Percentiles rank a stretch among this genome's conserved stretches.
These are phyloP conservation scores for Rutidosis leptorrhynchoides DNA, from an alignment of 129 eudicot genomes.

Conservation along the genomic window DNA sequence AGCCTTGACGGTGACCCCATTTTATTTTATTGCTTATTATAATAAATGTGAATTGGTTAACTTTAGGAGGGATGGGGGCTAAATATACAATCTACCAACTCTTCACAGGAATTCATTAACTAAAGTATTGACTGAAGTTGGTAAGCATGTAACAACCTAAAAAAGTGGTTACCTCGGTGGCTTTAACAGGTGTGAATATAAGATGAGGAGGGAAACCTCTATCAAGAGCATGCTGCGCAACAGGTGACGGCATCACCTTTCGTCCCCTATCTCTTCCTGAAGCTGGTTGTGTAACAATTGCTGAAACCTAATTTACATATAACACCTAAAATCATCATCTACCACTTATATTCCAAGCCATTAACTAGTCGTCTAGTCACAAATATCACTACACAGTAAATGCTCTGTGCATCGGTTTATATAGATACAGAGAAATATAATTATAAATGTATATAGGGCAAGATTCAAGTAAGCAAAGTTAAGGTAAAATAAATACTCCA, in stretches of 20 bases:
- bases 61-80: background rate
- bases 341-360: too few species aligned
- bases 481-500: too few species aligned
- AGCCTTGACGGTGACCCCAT: background rate
- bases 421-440: too few species aligned
- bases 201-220: conserved; percentile 76
- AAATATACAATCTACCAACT: background rate
- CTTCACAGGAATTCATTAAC: background rate
- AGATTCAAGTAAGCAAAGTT: too few species aligned
- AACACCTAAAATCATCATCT: too few species aligned
- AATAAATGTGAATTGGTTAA: too few species aligned
- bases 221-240: conserved; percentile 88
- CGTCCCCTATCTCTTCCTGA: conserved; percentile 81
- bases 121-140: background rate
- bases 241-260: conserved; percentile 88
- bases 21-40: background rate
- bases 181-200: conserved; percentile 80
- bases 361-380: background rate
- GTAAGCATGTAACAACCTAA: background rate
- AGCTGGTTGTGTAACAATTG: conserved; percentile 94
- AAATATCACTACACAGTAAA: background rate
- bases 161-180: conserved; percentile 54
- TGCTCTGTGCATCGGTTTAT: too few species aligned
- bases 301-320: conserved; percentile 65
- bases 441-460: too few species aligned